phyloP scores from a whole-genome alignment of 148 eudicot genomes.

The Vaccinium vitisidaea region DNA sequence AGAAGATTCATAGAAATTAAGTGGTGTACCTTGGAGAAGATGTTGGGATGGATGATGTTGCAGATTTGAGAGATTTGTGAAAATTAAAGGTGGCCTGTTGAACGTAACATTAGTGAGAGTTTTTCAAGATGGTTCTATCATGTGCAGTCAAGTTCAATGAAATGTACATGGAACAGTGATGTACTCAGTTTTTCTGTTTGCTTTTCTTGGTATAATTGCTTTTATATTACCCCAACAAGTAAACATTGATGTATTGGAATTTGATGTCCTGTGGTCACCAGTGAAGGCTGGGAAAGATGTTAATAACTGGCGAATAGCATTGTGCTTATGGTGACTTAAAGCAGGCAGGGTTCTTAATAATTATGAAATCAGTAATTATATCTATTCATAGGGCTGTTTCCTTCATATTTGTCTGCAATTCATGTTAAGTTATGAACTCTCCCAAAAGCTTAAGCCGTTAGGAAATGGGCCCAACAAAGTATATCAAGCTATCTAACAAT shows the following conservation, averaged over 20 bases:
- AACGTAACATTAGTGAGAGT: background rate
- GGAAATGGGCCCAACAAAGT: too few relatives aligned
- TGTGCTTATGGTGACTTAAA: background rate
- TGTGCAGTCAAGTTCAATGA: background rate
- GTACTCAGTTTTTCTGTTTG: background rate
- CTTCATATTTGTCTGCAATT: background rate
- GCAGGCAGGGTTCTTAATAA: background rate
- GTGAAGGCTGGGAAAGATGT: background rate
- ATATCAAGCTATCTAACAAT: too few relatives aligned
- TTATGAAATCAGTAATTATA: background rate
- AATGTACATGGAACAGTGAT: background rate
- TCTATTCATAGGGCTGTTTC: background rate
- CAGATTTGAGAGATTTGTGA: background rate
- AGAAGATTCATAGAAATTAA: background rate
- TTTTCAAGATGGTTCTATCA: background rate
- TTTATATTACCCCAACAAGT: background rate
- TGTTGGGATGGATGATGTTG: background rate
- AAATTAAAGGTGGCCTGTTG: constrained; percentile 2
- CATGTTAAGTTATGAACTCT: too few relatives aligned
- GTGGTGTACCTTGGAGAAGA: background rate
- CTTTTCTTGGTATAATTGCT: background rate
- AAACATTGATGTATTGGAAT: background rate
- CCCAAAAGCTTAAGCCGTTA: too few relatives aligned
- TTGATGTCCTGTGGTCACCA: background rate
- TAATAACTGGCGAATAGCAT: background rate